A percentile compares a stretch with the other conserved stretches of the same genome.
These are phyloP conservation scores for Oryza brachyantha DNA, from an alignment of 176 grass and related monocot species.

Conservation along the genomic window DNA sequence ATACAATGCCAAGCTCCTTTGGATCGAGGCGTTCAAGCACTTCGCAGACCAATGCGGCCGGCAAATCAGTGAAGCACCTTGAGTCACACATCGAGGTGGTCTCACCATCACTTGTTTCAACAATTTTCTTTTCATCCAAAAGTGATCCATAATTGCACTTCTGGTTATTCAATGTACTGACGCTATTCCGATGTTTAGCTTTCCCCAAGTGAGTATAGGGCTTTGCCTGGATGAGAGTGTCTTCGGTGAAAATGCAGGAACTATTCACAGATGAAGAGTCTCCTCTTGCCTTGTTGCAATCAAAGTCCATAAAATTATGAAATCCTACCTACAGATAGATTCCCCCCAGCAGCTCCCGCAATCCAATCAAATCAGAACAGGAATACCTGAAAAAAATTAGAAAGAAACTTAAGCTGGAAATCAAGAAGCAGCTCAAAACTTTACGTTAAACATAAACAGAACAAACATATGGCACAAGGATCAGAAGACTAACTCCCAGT, in stretches of 20 bases:
- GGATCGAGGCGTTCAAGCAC: constrained; percentile 76
- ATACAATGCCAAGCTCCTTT: constrained; percentile 82
- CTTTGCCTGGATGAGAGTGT: constrained; percentile 22
- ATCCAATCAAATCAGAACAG: constrained; percentile 11
- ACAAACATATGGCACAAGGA: background rate
- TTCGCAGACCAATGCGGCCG: constrained; percentile 66
- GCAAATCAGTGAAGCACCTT: constrained; percentile 70
- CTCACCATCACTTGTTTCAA: constrained; percentile 10
- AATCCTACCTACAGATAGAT: constrained; percentile 15
- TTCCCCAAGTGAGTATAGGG: constrained; percentile 8
- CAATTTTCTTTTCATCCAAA: constrained; percentile 32
- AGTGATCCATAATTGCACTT: constrained; percentile 33
- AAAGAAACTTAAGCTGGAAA: no score
- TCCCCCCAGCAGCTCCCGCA: background rate
- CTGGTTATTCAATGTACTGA: constrained; percentile 28
- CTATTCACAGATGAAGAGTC: constrained; percentile 41
- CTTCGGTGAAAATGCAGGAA: constrained; percentile 28
- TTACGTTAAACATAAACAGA: background rate
- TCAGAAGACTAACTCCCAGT: background rate
- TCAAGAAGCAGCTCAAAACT: background rate
- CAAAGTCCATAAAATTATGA: constrained; percentile 83
- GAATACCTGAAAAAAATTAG: constrained; percentile 17
- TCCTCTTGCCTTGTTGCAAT: constrained; percentile 53
- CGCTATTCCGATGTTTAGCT: constrained; percentile 27
- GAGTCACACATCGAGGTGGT: constrained; percentile 1